These are phyloP conservation scores for Phytophthora vignae DNA, from an alignment of 352 stramenopile species.

Conservation along the genomic window DNA sequence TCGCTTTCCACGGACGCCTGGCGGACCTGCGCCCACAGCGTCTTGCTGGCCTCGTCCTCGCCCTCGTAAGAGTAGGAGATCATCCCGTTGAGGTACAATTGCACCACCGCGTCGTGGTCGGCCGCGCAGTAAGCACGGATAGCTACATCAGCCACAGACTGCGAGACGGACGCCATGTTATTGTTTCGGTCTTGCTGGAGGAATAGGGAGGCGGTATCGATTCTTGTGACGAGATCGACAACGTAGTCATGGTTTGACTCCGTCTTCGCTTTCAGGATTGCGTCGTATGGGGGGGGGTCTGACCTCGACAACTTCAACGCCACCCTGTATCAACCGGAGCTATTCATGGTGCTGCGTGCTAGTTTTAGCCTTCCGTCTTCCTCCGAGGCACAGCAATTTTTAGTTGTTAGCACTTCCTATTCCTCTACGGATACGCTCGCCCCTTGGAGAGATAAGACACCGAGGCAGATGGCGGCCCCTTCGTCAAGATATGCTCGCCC, in stretches of 20 bases:
- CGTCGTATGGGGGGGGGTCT: not conserved
- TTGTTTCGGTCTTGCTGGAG: not conserved
- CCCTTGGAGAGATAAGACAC: conserved; percentile 28
- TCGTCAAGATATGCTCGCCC: not conserved
- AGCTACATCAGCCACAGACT: conserved; percentile 1
- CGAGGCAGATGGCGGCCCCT: conserved; percentile 16
- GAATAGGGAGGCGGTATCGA: not conserved
- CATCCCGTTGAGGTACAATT: conserved; percentile 47
- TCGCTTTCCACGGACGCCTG: conserved; percentile 37
- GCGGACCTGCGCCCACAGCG: conserved; percentile 31
- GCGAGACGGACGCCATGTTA: conserved; percentile 6
- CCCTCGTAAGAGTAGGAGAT: conserved; percentile 38
- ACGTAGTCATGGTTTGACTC: not conserved
- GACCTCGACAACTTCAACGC: not conserved
- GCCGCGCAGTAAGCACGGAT: conserved; percentile 30
- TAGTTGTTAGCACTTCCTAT: conserved; percentile 7
- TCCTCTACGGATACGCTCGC: not conserved
- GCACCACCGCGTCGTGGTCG: conserved; percentile 33
- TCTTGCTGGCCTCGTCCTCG: conserved; percentile 32
- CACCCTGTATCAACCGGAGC: not conserved
- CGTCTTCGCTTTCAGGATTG: not conserved
- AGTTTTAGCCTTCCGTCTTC: not conserved
- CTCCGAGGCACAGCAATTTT: conserved; percentile 10
- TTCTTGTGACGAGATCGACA: not conserved
- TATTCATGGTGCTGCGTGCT: not conserved